Percentiles rank a stretch among this genome's conserved stretches.
phyloP scores from a whole-genome alignment of 371 early-diverging fungal species.

The Caulochytrium protostelioides region DNA sequence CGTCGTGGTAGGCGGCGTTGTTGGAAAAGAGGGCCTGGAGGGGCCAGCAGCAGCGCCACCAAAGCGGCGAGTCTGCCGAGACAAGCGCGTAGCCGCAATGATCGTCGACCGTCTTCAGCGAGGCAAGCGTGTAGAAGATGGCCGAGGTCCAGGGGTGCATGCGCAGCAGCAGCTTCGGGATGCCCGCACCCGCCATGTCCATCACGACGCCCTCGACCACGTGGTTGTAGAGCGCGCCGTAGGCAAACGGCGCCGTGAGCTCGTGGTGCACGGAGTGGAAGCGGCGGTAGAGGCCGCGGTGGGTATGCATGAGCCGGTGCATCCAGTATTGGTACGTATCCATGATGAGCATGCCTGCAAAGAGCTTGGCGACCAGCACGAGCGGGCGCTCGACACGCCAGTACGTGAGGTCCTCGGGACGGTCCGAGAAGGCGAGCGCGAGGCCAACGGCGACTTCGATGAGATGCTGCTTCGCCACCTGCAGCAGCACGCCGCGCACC shows the following conservation, averaged over 20 bases:
- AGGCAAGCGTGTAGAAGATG: constrained; percentile 46
- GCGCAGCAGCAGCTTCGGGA: constrained; percentile 39
- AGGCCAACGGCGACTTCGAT: constrained; percentile 12
- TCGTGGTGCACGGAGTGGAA: constrained; percentile 57
- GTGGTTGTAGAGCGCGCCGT: constrained; percentile 62
- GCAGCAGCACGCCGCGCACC: constrained; percentile 10
- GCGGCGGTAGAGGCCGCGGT: constrained; percentile 42
- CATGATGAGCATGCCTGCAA: constrained; percentile 18
- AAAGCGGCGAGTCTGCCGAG: constrained; percentile 38
- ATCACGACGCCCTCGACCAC: constrained; percentile 52
- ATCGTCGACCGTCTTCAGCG: constrained; percentile 59
- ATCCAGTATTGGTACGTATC: constrained; percentile 40
- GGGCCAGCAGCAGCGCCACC: too few relatives aligned
- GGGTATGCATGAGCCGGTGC: constrained; percentile 46
- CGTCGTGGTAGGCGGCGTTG: constrained; percentile 37
- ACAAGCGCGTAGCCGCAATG: constrained; percentile 60
- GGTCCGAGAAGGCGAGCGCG: constrained; percentile 7
- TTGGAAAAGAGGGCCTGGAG: constrained; percentile 39
- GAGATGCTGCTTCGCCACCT: constrained; percentile 14
- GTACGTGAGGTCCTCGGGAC: constrained; percentile 5
- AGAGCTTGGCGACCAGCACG: constrained; percentile 16
- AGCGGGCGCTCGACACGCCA: constrained; percentile 8
- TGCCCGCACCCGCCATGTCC: constrained; percentile 44
- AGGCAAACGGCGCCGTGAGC: constrained; percentile 50
- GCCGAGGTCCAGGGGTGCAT: constrained; percentile 44